phyloP scores from a whole-genome alignment of 2,329 filamentous ascomycete species.

The Periglandula ipomoeae region DNA sequence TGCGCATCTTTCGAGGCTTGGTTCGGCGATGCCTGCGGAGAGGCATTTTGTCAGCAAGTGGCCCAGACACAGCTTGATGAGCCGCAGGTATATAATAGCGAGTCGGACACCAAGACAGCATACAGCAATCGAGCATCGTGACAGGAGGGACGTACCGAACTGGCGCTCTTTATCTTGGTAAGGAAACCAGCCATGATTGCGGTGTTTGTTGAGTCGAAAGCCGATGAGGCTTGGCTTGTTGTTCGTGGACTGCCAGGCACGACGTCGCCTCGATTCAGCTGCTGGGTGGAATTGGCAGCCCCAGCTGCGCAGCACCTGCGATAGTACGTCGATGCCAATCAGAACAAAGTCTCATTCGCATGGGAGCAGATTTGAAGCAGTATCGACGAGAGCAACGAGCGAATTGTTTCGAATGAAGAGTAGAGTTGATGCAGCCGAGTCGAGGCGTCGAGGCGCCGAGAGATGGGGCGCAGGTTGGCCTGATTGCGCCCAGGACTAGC shows the following conservation, averaged over 20 bases:
- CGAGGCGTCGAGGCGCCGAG: conserved; percentile 3
- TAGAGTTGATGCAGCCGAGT: not conserved
- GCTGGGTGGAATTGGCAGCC: conserved; percentile 19
- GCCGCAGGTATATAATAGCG: not conserved
- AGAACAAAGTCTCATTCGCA: conserved; percentile 6
- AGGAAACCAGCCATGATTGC: conserved; percentile 47
- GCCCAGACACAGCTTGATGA: conserved; percentile 10
- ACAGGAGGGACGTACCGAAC: conserved; percentile 37
- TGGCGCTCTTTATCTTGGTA: conserved; percentile 47
- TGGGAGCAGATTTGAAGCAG: not conserved
- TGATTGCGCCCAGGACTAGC: not conserved
- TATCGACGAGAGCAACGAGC: not conserved
- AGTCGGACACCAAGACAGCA: not conserved
- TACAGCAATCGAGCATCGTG: not conserved
- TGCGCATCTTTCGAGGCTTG: conserved; percentile 36
- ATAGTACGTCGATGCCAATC: conserved; percentile 18
- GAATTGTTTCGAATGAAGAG: not conserved
- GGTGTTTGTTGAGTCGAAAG: conserved; percentile 7
- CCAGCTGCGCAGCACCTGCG: conserved; percentile 27
- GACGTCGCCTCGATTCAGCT: conserved; percentile 5
- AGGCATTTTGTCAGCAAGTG: conserved; percentile 24
- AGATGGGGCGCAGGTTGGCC: conserved; percentile 5
- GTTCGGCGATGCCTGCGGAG: conserved; percentile 33
- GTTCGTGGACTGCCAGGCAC: conserved; percentile 1
- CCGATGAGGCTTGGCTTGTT: not conserved